Base-by-base conservation (phyloP, 805 yeast genomes). In the Saccharomycopsis fibuligera region DNA sequence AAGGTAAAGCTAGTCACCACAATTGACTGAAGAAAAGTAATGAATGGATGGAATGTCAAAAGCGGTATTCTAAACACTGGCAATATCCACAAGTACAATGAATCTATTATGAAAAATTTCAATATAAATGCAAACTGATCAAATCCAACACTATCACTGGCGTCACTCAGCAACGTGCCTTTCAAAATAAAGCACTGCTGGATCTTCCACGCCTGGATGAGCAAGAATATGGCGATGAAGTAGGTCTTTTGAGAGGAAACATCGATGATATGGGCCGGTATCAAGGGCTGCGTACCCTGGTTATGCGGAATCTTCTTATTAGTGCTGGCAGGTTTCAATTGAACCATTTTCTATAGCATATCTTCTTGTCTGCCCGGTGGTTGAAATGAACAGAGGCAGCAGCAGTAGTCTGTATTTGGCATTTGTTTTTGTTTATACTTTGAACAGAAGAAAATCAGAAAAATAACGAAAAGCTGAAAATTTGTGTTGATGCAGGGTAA, bases 191-290 rank as follows among this genome's bases (percentile, higher is more conserved):
- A 65, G 37, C 86, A 64, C 60, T 87, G 95, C 57, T 84, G 86
- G 1, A 86, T 49, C 61, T 93, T 91, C 77, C 85, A 85, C n/a
- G 86, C 77, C 63, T 90, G 97, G n/a, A 91, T 71, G 30, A 85
- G 69, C 2, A 76, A 68, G 60, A 88, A 86, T 9, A 86, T 53
- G 1, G 86, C 75, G n/a, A 81, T 62, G 2, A 80, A 73, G 48
- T 86, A 73, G 31, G 79, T 63, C 52, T 96, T 69, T 63, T 91
- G 99, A 12, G 86, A 78, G 2, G 86, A 86, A 4, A 77, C 76
- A 54, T 88, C 96, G 23, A 90, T 60, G 1, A 81, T 68, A 5
- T 73, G 66, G 14, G 78, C 72, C 0, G 96, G 86, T 37, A 91
- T 79, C 37, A 85, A 65, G 2, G 81, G 69, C 38, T 41, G n/a